phyloP scores from a whole-genome alignment of 768 basidiomycete species.

The Fomitopsis pulvina region DNA sequence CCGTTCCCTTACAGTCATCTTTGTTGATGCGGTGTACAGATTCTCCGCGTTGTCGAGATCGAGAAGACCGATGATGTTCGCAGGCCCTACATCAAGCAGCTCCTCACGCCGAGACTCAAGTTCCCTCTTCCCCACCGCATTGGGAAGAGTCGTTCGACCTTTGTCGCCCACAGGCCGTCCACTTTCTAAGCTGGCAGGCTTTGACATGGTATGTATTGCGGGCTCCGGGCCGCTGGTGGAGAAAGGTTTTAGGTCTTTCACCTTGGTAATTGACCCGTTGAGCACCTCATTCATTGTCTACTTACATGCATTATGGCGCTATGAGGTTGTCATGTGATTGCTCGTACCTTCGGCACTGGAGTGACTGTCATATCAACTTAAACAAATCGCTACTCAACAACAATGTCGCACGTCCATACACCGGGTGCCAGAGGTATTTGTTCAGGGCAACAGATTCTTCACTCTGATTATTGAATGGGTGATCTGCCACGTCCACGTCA shows the following conservation, averaged over 20 bases:
- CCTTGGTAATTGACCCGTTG: background rate
- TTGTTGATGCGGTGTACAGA: constrained; percentile 37
- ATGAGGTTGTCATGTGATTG: no score
- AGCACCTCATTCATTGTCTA: background rate
- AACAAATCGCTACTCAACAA: no score
- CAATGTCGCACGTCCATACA: no score
- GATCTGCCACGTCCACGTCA: no score
- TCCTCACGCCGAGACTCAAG: constrained; percentile 82
- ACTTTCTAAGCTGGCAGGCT: constrained; percentile 45
- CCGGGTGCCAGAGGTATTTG: no score
- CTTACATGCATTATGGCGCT: constrained; percentile 1
- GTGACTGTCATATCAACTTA: no score
- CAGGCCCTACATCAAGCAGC: constrained; percentile 97
- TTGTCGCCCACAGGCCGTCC: constrained; percentile 68
- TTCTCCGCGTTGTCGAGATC: constrained; percentile 95
- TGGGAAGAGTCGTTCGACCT: constrained; percentile 69
- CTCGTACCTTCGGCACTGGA: no score
- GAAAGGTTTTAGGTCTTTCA: background rate
- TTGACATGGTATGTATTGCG: background rate
- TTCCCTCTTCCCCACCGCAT: constrained; percentile 97
- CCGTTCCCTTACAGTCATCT: background rate
- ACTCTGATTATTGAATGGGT: no score
- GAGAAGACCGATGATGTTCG: constrained; percentile 88
- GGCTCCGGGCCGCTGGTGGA: background rate
- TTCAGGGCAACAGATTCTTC: no score